Evolutionary conservation across 257 asterid genomes (phyloP), one percentile per base, ranked within the genome.

Genomic region (Solanum verrucosum): DNA sequence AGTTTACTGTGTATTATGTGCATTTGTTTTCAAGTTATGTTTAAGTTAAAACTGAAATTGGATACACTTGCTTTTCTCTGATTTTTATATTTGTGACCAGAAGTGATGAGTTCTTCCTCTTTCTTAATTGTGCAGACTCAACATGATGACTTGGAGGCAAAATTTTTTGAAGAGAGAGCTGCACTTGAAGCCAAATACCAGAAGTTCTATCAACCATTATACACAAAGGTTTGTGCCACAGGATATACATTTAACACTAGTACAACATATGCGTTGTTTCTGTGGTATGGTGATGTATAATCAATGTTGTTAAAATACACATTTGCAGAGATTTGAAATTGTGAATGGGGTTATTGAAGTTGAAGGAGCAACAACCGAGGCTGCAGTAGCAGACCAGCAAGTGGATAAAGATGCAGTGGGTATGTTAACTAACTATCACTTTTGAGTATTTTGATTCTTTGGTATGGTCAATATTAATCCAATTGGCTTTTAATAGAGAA

Each of bases 121-220:
- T 35, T 59, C 72, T 37, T 31, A 21, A 16, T 20, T 56, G 8
- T n/a, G 34, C 95, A 95, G 98, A 29, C 91, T 73, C 91, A 92
- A 46, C 96, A 95, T 88, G 94, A 94, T 70, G 94, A 89, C 15
- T 83, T 93, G 84, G 96, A 94, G 91, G 95, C 96, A 25, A 95
- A 92, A 4, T 92, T 91, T 87, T 90, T 90, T 10, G 94, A 95
- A 89, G 98, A 95, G 92, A 92, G 93, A 87, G 95, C 97, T 35
- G 92, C 91, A 4, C 96, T 95, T 79, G 97, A 95, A 90, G 94
- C 94, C 86, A 94, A 93, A 89, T 95, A 95, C 88, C 98, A 95
- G 70, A 95, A 92, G 90, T 87, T 93, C 77, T 94, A 94, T 87
- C 92, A 91, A 56, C 98, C 94, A 40, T 89, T 93, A 23, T 94